A percentile compares a stretch with the other conserved stretches of the same genome.
Conservation (phyloP, 306 rosid species). For the Glycine soja region DNA sequence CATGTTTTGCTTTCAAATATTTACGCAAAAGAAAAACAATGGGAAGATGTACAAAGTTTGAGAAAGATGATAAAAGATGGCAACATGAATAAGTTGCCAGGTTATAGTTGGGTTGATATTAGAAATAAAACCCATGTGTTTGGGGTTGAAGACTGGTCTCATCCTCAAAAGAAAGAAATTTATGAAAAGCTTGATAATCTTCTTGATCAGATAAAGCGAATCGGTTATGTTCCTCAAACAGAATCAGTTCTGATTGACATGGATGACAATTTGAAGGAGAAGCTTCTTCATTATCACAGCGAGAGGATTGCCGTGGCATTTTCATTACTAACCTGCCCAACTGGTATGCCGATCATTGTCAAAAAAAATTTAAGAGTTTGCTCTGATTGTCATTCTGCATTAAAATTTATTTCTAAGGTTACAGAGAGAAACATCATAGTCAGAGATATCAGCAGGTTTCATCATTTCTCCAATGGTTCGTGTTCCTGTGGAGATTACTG, state of each 20-base stretch:
- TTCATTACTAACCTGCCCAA: slow-evolving; percentile 52
- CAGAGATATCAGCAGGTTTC: slow-evolving; percentile 54
- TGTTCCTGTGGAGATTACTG: slow-evolving; percentile 72
- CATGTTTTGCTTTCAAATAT: slow-evolving; percentile 65
- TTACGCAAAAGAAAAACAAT: slow-evolving; percentile 56
- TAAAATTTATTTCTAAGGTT: slow-evolving; percentile 63
- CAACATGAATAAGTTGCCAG: slow-evolving; percentile 60
- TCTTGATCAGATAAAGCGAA: slow-evolving; percentile 55
- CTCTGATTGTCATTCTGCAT: slow-evolving; percentile 61
- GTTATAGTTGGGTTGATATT: slow-evolving; percentile 69
- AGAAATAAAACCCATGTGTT: slow-evolving; percentile 62
- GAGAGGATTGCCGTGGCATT: slow-evolving; percentile 68
- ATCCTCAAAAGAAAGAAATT: slow-evolving; percentile 59
- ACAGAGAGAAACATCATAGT: slow-evolving; percentile 40
- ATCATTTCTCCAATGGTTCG: slow-evolving; percentile 57
- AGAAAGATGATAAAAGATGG: slow-evolving; percentile 61
- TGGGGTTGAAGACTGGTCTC: slow-evolving; percentile 66
- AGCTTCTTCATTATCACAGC: slow-evolving; percentile 62
- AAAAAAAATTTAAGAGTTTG: slow-evolving; percentile 69
- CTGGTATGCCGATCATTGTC: slow-evolving; percentile 60
- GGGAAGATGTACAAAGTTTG: slow-evolving; percentile 63
- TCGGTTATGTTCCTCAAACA: slow-evolving; percentile 59
- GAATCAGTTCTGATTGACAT: slow-evolving; percentile 52
- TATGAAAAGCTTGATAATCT: slow-evolving; percentile 55
- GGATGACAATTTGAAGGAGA: slow-evolving; percentile 54